Evolutionary conservation across 306 rosid genomes (phyloP).

Genomic region (Carpinus viminea): DNA sequence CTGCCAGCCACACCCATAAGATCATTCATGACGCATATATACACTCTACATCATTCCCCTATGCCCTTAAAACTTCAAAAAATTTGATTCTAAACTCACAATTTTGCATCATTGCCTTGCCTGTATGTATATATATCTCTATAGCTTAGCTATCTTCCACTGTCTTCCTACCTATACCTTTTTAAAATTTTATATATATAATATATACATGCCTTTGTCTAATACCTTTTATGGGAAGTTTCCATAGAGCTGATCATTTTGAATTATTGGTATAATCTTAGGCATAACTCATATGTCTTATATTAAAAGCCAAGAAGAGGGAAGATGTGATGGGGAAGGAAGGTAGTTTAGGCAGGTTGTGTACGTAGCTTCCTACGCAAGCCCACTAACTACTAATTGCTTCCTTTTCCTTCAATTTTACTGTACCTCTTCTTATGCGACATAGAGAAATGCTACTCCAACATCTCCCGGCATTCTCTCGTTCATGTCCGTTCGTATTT

Average conservation of each 20-base stretch:
- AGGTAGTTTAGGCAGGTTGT: conserved; percentile 36
- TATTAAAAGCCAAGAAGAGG: conserved; percentile 72
- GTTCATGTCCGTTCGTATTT: no score
- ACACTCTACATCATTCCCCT: conserved; percentile 59
- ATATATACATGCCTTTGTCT: conserved; percentile 8
- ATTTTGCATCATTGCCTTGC: conserved; percentile 52
- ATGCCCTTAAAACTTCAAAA: conserved; percentile 48
- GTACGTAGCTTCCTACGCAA: conserved; percentile 50
- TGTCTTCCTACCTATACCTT: neutral
- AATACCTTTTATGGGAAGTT: conserved; percentile 35
- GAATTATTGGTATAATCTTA: conserved; percentile 57
- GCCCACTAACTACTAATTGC: conserved; percentile 66
- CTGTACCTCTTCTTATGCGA: conserved; percentile 35
- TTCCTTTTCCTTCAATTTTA: conserved; percentile 66
- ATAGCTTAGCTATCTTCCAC: neutral
- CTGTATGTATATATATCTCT: conserved; percentile 3
- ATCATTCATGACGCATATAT: conserved; percentile 66
- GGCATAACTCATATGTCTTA: conserved; percentile 61
- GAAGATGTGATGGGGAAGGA: conserved; percentile 36
- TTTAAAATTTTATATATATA: neutral
- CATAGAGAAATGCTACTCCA: no score
- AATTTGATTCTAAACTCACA: conserved; percentile 54
- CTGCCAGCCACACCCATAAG: conserved; percentile 76
- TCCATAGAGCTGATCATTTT: conserved; percentile 36
- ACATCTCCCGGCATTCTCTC: no score